Conservation (phyloP, 169 alveolate species). For the Eimeria tenella region DNA sequence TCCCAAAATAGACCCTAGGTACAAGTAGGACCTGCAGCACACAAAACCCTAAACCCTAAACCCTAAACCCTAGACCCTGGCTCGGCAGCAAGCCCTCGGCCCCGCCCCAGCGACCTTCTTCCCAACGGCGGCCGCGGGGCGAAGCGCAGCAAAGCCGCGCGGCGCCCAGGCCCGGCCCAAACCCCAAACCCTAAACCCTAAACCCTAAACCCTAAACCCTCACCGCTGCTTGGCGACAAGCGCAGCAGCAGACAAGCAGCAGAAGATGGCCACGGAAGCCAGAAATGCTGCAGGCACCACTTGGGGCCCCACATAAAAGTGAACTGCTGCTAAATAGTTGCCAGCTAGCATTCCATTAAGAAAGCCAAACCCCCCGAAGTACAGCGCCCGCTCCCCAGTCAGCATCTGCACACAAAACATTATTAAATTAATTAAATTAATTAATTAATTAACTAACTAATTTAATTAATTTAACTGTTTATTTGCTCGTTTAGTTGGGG, state of each 20-base stretch:
- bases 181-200: neutral
- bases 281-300: slow-evolving; percentile 71
- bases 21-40: slow-evolving; percentile 46
- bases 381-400: slow-evolving; percentile 55
- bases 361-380: slow-evolving; percentile 68
- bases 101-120: no score
- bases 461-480: neutral
- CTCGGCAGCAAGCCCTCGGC: neutral
- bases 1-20: slow-evolving; percentile 52
- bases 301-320: slow-evolving; percentile 30
- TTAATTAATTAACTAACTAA: neutral
- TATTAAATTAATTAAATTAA: neutral
- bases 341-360: slow-evolving; percentile 55
- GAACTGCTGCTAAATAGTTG: slow-evolving; percentile 23
- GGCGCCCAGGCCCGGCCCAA: no score
- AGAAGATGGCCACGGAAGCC: slow-evolving; percentile 69
- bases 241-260: slow-evolving; percentile 74
- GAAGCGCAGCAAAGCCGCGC: no score
- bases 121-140: no score
- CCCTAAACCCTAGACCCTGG: slow-evolving; percentile 24
- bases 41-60: neutral
- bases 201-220: neutral
- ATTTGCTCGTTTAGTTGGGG: no score
- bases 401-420: slow-evolving; percentile 32
- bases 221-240: slow-evolving; percentile 62